Evolutionary conservation across 768 basidiomycete species (phyloP).

Genomic region (Hygrophorus pudorinus): DNA sequence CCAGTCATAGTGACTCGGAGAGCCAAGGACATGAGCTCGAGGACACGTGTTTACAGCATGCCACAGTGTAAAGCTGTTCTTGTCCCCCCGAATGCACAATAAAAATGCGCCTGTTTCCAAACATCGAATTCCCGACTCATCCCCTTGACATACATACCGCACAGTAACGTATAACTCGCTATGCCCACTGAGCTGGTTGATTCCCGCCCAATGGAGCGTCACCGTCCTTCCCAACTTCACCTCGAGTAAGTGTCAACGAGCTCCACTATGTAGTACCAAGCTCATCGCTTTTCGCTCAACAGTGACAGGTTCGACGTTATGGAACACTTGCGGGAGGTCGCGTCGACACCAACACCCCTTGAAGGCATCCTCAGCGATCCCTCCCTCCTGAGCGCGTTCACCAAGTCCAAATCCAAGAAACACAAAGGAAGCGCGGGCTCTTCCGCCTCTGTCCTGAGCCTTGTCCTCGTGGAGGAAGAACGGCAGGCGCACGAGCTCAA

Average conservation of each 20-base stretch:
- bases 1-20: too few relatives aligned
- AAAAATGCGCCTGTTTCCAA: too few relatives aligned
- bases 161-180: too few relatives aligned
- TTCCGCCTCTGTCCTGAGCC: constrained; percentile 28
- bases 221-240: constrained; percentile 1
- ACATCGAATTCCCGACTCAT: too few relatives aligned
- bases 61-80: too few relatives aligned
- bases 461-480: constrained; percentile 42
- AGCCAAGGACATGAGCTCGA: too few relatives aligned
- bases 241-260: constrained; percentile 7
- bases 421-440: constrained; percentile 24
- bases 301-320: constrained; percentile 22
- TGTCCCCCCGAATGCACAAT: too few relatives aligned
- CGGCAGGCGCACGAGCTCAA: constrained; percentile 47
- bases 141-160: too few relatives aligned
- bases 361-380: constrained; percentile 36
- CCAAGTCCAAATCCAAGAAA: constrained; percentile 22
- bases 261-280: not conserved
- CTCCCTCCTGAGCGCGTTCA: constrained; percentile 23
- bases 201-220: not conserved
- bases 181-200: too few relatives aligned
- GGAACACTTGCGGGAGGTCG: constrained; percentile 32
- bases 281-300: not conserved
- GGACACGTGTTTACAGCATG: too few relatives aligned
- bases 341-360: constrained; percentile 34